phyloP scores from a whole-genome alignment of 1,284 basidiomycete genomes.

The Cutaneotrichosporon cutaneum region DNA sequence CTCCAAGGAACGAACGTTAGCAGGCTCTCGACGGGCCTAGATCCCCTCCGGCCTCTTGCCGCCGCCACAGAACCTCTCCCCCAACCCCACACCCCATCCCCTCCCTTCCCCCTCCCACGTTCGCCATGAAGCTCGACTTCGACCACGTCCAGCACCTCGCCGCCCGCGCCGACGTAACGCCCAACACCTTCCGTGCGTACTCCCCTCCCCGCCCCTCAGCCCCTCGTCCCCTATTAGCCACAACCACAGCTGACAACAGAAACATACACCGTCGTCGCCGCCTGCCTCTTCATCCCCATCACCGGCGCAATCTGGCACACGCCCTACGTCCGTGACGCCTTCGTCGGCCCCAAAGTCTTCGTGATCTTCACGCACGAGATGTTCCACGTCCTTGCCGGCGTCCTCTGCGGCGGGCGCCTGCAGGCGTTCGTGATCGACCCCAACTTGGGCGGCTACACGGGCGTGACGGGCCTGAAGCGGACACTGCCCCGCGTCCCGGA shows the following conservation, averaged over 20 bases:
- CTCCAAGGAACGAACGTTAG: too few species aligned
- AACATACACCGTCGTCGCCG: conserved; percentile 49
- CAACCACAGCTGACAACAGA: conserved; percentile 33
- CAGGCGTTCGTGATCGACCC: conserved; percentile 51
- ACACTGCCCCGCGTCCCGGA: background rate
- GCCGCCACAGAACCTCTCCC: background rate
- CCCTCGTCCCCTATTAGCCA: too few species aligned
- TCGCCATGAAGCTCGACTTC: background rate
- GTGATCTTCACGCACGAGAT: conserved; percentile 50
- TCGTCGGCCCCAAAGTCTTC: conserved; percentile 50
- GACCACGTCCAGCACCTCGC: background rate
- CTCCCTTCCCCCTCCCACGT: background rate
- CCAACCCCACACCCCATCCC: background rate
- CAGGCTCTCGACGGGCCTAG: too few species aligned
- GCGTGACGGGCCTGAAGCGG: conserved; percentile 37
- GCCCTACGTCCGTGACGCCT: conserved; percentile 44
- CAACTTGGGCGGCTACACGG: conserved; percentile 49
- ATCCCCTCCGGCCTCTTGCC: too few species aligned
- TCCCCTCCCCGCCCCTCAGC: too few species aligned
- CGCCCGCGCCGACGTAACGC: background rate
- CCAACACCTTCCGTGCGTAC: conserved; percentile 13
- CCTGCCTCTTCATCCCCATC: conserved; percentile 46
- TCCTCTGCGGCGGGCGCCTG: conserved; percentile 49
- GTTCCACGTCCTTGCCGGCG: conserved; percentile 45
- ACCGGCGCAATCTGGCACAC: conserved; percentile 50